Evolutionary conservation across 257 asterid species (phyloP), one percentile per base, ranked within the genome.

Genomic region (Plantago ovata): DNA sequence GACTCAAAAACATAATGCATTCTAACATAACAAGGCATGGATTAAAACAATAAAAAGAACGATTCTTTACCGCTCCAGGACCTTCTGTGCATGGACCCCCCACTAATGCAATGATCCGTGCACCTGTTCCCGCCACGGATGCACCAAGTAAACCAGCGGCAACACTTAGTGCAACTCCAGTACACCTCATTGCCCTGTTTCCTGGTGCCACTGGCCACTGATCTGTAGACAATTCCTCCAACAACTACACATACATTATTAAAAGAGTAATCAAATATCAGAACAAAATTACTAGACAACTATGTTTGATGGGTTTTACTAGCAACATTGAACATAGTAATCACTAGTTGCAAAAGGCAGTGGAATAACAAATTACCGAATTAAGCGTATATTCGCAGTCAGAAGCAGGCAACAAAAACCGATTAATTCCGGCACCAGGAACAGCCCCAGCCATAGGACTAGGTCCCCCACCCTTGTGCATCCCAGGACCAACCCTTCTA

Each of bases 51-150:
- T n/a, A 38, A 52, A 47, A 72, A 53, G 64, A 63, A 54, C 58
- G 61, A 71, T 70, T 68, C 59, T 72, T 82, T 85, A 93, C 98
- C 91, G 82, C 81, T 69, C 98, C 98, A 38, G 98, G 96, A 52
- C 98, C 98, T 80, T 88, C 97, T 1, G 98, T 93, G 69, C 98
- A 89, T 40, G 98, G 98, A 66, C 98, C 98, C 47, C 98, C 98
- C 12, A 93, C 96, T 66, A 93, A 79, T 56, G 91, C 83, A 53
- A 93, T 57, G 70, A 93, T 89, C 72, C 97, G 75, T 53, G 92
- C 95, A 73, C 94, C 89, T 56, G 94, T 79, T 58, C 94, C 95
- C 20, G 93, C 82, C 60, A 73, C 66, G 38, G 94, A 89, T 63
- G 95, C 97, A 21, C 96, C 91, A 23, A 93, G 82, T 68, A 93